A percentile compares a stretch with the other conserved stretches of the same genome.
Conservation (phyloP, 768 basidiomycete genomes). For the Megacollybia marginata region DNA sequence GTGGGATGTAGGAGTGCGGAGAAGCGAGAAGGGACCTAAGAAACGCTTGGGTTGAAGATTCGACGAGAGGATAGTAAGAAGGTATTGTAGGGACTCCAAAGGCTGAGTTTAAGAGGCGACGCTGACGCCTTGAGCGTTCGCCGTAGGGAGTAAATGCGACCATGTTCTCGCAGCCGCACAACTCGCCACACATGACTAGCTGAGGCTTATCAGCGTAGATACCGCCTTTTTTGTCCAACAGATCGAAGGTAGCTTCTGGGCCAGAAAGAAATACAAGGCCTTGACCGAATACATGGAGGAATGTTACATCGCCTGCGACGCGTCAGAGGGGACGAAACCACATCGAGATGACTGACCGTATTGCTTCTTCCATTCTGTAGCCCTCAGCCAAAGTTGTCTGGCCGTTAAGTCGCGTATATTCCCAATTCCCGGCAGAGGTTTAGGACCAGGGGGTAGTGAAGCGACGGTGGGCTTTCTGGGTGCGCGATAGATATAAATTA, state of each 20-base stretch:
- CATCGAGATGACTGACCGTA: conserved; percentile 42
- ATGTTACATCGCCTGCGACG: conserved; percentile 50
- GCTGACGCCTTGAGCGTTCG: conserved; percentile 55
- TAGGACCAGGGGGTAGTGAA: conserved; percentile 42
- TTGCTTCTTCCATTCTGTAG: conserved; percentile 13
- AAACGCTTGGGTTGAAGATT: conserved; percentile 49
- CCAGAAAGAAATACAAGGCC: conserved; percentile 63
- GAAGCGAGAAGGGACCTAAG: conserved; percentile 43
- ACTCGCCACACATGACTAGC: conserved; percentile 62
- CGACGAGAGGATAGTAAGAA: conserved; percentile 49
- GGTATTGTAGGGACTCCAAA: conserved; percentile 46
- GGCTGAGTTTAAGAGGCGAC: conserved; percentile 60
- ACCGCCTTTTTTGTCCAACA: conserved; percentile 63
- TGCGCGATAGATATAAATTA: neutral
- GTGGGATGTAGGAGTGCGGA: conserved; percentile 9
- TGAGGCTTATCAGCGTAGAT: conserved; percentile 72
- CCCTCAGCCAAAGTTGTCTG: conserved; percentile 12
- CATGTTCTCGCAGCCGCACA: conserved; percentile 72
- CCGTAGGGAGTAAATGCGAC: conserved; percentile 64
- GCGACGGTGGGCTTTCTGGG: neutral
- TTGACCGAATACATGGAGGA: conserved; percentile 59
- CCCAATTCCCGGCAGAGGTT: conserved; percentile 35
- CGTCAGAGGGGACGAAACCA: neutral
- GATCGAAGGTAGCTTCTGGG: conserved; percentile 47
- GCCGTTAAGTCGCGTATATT: conserved; percentile 21